A percentile compares a stretch with the other conserved stretches of the same genome.
Evolutionary conservation across 2,329 filamentous ascomycete species (phyloP).

Genomic region (Diaporthe citri): DNA sequence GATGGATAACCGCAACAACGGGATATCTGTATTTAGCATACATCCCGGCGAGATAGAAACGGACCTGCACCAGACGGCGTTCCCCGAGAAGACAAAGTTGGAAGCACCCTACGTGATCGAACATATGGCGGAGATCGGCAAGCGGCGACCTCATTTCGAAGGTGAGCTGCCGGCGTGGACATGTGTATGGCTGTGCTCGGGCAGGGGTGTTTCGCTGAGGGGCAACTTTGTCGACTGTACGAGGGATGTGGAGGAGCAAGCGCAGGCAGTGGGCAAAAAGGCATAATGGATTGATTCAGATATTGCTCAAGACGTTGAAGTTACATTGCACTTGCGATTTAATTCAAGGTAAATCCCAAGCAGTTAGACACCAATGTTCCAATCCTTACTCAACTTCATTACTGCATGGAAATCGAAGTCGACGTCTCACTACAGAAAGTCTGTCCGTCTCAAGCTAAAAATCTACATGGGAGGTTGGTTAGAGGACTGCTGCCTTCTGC

Average conservation of each 20-base stretch:
- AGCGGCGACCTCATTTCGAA: conserved; percentile 16
- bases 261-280: not conserved
- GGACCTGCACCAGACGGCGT: conserved; percentile 10
- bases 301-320: no score
- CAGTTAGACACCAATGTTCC: not conserved
- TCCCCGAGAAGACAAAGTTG: not conserved
- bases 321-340: no score
- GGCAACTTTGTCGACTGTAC: conserved; percentile 8
- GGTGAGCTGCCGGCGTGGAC: conserved; percentile 13
- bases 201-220: not conserved
- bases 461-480: not conserved
- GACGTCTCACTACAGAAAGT: not conserved
- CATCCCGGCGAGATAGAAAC: conserved; percentile 15
- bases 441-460: not conserved
- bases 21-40: conserved; percentile 13
- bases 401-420: not conserved
- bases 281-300: not conserved
- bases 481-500: conserved; percentile 4
- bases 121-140: conserved; percentile 4
- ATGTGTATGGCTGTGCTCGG: conserved; percentile 7
- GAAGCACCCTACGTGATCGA: conserved; percentile 11
- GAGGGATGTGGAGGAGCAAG: conserved; percentile 21
- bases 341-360: not conserved
- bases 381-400: not conserved
- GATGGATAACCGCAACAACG: not conserved